These are phyloP conservation scores for Fraxinus albicans DNA, from an alignment of 305 asterid genomes.

Conservation along the genomic window DNA sequence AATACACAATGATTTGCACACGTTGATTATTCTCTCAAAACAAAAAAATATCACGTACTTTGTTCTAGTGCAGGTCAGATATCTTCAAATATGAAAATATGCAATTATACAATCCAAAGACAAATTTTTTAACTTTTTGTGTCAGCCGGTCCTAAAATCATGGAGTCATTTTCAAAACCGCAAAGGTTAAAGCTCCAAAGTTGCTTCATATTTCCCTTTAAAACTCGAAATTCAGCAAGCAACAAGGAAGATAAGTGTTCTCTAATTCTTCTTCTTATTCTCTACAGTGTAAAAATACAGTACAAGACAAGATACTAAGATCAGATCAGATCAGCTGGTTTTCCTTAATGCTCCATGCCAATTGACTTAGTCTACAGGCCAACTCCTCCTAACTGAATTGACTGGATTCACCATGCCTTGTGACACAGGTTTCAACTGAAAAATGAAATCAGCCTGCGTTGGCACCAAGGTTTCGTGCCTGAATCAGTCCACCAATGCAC, in stretches of 20 bases:
- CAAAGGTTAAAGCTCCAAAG: neutral
- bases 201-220: neutral
- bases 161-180: neutral
- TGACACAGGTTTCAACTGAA: too few species aligned
- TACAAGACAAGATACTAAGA: neutral
- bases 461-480: too few species aligned
- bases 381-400: neutral
- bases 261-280: neutral
- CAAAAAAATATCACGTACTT: neutral
- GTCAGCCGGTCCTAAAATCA: slow-evolving; percentile 2
- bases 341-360: neutral
- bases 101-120: slow-evolving; percentile 1
- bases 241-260: neutral
- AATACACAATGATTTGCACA: neutral
- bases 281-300: neutral
- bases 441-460: too few species aligned
- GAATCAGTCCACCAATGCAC: neutral
- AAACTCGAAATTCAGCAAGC: neutral
- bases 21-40: neutral
- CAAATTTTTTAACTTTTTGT: neutral
- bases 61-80: slow-evolving; percentile 2
- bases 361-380: neutral
- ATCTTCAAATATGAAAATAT: neutral
- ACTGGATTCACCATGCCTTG: neutral
- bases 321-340: neutral